Conservation (phyloP, 371 early-diverging fungal species). For the Apophysomyces trapeziformis region DNA sequence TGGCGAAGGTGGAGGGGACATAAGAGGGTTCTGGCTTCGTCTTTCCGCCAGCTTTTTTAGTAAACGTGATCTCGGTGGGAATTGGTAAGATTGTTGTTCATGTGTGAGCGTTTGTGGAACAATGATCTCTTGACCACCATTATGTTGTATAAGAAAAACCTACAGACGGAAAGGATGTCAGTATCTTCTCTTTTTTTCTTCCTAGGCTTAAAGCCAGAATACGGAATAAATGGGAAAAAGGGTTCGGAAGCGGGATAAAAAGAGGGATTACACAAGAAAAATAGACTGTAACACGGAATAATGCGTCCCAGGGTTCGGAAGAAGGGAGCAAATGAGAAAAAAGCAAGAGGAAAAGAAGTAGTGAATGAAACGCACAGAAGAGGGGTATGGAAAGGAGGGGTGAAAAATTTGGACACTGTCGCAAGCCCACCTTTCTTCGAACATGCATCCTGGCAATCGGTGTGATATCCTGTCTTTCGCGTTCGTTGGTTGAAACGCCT, state of each 20-base stretch:
- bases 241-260: background rate
- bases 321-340: background rate
- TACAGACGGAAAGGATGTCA: conserved; percentile 15
- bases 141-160: conserved; percentile 42
- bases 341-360: too few species aligned
- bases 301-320: conserved; percentile 8
- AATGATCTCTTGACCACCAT: conserved; percentile 50
- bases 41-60: conserved; percentile 28
- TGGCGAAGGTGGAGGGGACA: background rate
- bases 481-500: background rate
- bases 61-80: conserved; percentile 49
- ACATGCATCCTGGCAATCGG: background rate
- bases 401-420: background rate
- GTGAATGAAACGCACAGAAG: background rate
- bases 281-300: background rate
- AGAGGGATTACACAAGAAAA: background rate
- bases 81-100: conserved; percentile 53
- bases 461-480: background rate
- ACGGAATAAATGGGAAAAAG: conserved; percentile 14
- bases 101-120: conserved; percentile 51
- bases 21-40: background rate
- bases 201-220: background rate
- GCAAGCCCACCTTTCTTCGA: background rate
- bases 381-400: background rate
- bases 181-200: too few species aligned